Evolutionary conservation across 2,329 filamentous ascomycete species (phyloP).

Genomic region (Neofusicoccum sp.): DNA sequence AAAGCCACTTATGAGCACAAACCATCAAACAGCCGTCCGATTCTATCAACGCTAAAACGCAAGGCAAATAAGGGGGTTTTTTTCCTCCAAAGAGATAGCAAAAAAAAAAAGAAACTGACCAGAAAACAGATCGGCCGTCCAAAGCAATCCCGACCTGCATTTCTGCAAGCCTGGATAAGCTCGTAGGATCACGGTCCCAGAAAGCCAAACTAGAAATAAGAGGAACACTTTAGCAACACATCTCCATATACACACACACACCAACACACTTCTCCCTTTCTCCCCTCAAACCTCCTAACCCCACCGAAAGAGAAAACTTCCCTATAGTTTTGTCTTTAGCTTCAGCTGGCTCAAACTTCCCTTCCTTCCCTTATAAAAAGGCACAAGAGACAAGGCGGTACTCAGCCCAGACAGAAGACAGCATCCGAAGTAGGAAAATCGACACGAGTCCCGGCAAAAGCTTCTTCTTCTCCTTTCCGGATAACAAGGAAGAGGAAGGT

Average conservation of each 20-base stretch:
- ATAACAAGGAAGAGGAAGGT: not conserved
- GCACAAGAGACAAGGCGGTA: not conserved
- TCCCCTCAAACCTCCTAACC: not conserved
- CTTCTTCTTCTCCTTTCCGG: too few species aligned
- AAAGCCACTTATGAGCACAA: too few species aligned
- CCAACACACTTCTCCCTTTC: not conserved
- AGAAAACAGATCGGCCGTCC: not conserved
- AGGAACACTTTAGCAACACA: too few species aligned
- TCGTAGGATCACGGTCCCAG: not conserved
- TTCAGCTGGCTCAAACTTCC: not conserved
- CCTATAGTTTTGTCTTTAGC: too few species aligned
- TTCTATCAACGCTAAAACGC: slow-evolving; percentile 17
- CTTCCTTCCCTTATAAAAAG: not conserved
- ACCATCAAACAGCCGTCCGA: not conserved
- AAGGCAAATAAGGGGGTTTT: slow-evolving; percentile 7
- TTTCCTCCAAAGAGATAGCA: slow-evolving; percentile 5
- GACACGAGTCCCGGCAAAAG: slow-evolving; percentile 16
- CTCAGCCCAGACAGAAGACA: not conserved
- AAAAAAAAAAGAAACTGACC: not conserved
- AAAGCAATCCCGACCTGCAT: not conserved
- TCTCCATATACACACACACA: too few species aligned
- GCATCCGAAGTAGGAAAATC: not conserved
- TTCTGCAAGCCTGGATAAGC: not conserved
- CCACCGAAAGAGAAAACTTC: not conserved
- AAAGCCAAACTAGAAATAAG: not conserved